A percentile compares a stretch with the other conserved stretches of the same genome.
These are phyloP conservation scores for Chaetomiaceae sp. DNA, from an alignment of 2,329 filamentous ascomycete species.

Conservation along the genomic window DNA sequence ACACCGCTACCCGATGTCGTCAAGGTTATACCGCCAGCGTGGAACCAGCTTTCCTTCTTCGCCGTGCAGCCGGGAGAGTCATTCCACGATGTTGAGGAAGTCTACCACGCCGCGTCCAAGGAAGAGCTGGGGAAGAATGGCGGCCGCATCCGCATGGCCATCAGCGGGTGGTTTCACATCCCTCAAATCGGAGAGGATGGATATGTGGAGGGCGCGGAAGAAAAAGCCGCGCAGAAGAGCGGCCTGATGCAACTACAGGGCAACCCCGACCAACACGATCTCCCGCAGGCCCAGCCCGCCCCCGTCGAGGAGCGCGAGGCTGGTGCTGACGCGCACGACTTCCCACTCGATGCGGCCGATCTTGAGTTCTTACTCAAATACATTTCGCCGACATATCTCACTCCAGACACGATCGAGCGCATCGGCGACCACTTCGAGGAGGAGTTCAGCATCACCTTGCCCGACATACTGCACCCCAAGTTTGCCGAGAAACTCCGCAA, in stretches of 20 bases:
- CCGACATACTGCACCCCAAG: conserved; percentile 71
- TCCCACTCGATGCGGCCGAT: conserved; percentile 66
- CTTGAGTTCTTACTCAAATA: conserved; percentile 88
- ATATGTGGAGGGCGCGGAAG: conserved; percentile 81
- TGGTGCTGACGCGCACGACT: conserved; percentile 50
- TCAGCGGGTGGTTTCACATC: conserved; percentile 98
- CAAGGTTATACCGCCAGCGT: conserved; percentile 85
- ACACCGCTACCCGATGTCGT: conserved; percentile 74
- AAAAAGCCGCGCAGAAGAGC: conserved; percentile 82
- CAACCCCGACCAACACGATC: conserved; percentile 84
- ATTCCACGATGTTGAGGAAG: conserved; percentile 98
- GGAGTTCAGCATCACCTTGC: conserved; percentile 77
- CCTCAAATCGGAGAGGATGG: conserved; percentile 92
- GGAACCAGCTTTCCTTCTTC: conserved; percentile 98
- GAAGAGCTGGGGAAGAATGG: conserved; percentile 63
- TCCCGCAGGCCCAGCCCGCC: conserved; percentile 61
- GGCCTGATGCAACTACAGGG: conserved; percentile 90
- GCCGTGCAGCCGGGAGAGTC: conserved; percentile 97
- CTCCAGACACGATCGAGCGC: conserved; percentile 82
- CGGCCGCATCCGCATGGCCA: conserved; percentile 87
- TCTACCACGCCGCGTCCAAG: conserved; percentile 66
- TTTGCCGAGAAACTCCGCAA: conserved; percentile 68
- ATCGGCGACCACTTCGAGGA: conserved; percentile 75
- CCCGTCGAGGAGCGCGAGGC: conserved; percentile 38
- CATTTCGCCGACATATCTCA: conserved; percentile 84